Conservation (phyloP, 257 asterid genomes). For the Solanum okadae region DNA sequence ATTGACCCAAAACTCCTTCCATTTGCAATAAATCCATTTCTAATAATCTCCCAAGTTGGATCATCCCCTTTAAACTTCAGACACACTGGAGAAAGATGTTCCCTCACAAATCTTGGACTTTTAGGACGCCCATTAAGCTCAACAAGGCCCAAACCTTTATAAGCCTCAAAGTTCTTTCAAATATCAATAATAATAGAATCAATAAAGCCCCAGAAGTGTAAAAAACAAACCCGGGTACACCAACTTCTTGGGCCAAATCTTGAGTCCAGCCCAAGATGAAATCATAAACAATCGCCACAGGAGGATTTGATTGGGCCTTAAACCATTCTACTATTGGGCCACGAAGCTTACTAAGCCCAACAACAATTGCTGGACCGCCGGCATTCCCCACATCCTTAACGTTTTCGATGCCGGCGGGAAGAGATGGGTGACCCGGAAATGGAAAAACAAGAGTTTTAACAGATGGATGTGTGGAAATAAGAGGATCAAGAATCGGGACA, state of each 20-base stretch:
- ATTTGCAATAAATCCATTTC: no score
- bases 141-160: no score
- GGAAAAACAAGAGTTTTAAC: slow-evolving; percentile 51
- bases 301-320: slow-evolving; percentile 38
- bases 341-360: slow-evolving; percentile 36
- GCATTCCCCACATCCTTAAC: slow-evolving; percentile 52
- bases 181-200: not conserved
- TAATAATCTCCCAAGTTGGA: no score
- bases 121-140: no score
- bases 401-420: slow-evolving; percentile 61
- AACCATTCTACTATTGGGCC: slow-evolving; percentile 47
- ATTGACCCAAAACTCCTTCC: no score
- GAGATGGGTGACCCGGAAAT: slow-evolving; percentile 42
- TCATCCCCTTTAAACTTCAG: no score
- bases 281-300: slow-evolving; percentile 51
- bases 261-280: slow-evolving; percentile 76
- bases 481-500: slow-evolving; percentile 33
- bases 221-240: slow-evolving; percentile 46
- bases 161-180: no score
- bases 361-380: slow-evolving; percentile 31
- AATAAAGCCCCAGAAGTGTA: slow-evolving; percentile 27
- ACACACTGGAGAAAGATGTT: no score
- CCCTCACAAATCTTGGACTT: no score
- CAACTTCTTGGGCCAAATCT: slow-evolving; percentile 27
- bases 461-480: slow-evolving; percentile 39